Evolutionary conservation across 768 basidiomycete species (phyloP).

Genomic region (Mycena vulgaris): DNA sequence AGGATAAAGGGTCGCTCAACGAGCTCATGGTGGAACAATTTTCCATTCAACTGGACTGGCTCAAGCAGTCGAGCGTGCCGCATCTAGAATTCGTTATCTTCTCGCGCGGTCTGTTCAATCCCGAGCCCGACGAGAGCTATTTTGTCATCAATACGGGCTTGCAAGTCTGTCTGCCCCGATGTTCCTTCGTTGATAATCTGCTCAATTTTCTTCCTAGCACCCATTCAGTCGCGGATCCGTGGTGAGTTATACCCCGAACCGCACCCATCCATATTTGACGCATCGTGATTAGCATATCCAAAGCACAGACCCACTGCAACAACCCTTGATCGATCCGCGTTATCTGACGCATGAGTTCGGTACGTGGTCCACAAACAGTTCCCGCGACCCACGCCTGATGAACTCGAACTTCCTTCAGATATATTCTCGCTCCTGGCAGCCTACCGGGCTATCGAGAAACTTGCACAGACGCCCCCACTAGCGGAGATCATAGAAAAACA

Average conservation of each 20-base stretch:
- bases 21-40: constrained; percentile 1
- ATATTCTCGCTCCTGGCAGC: constrained; percentile 15
- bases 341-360: constrained; percentile 27
- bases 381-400: too few species aligned
- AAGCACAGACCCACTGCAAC: constrained; percentile 21
- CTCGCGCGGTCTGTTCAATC: constrained; percentile 3
- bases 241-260: not conserved
- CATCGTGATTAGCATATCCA: constrained; percentile 26
- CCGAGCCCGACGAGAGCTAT: constrained; percentile 6
- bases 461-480: constrained; percentile 21
- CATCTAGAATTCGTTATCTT: constrained; percentile 23
- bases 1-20: not conserved
- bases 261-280: not conserved
- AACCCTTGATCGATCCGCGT: constrained; percentile 19
- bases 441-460: constrained; percentile 8
- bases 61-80: constrained; percentile 1
- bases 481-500: constrained; percentile 18
- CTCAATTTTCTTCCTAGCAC: not conserved
- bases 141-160: constrained; percentile 16
- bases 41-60: constrained; percentile 24
- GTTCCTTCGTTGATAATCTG: not conserved
- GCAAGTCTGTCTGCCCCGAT: not conserved
- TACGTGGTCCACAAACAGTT: not conserved
- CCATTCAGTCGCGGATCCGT: constrained; percentile 27
- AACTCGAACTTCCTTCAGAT: too few species aligned